Conservation (phyloP, 2,329 filamentous ascomycete genomes). For the Neurospora sp. region DNA sequence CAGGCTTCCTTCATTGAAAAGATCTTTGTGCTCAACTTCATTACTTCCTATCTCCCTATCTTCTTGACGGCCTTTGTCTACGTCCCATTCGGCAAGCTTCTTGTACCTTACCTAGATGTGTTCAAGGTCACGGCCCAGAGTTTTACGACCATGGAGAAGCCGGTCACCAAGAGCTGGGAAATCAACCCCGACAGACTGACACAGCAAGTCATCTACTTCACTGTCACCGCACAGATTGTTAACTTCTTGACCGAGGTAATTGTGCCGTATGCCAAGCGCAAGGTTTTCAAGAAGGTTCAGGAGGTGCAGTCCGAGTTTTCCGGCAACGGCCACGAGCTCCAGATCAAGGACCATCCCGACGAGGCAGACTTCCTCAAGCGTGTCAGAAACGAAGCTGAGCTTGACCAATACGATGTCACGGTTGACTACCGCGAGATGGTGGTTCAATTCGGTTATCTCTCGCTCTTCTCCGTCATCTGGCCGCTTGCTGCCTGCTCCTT, state of each 20-base stretch:
- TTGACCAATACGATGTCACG: slow-evolving; percentile 82
- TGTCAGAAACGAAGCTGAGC: slow-evolving; percentile 72
- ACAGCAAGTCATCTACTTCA: slow-evolving; percentile 92
- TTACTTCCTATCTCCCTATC: slow-evolving; percentile 89
- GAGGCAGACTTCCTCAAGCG: slow-evolving; percentile 73
- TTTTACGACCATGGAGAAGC: slow-evolving; percentile 66
- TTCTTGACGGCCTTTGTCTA: slow-evolving; percentile 91
- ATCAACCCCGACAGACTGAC: slow-evolving; percentile 77
- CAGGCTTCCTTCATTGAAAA: slow-evolving; percentile 81
- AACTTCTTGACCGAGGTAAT: slow-evolving; percentile 78
- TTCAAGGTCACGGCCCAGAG: slow-evolving; percentile 66
- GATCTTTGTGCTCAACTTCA: slow-evolving; percentile 92
- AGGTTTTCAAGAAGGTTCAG: slow-evolving; percentile 69
- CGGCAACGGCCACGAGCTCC: slow-evolving; percentile 33
- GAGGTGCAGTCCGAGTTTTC: slow-evolving; percentile 53
- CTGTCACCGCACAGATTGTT: slow-evolving; percentile 86
- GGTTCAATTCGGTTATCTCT: slow-evolving; percentile 74
- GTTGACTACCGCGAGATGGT: slow-evolving; percentile 90
- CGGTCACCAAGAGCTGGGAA: slow-evolving; percentile 58
- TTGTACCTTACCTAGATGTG: slow-evolving; percentile 79
- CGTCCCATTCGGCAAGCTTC: slow-evolving; percentile 75
- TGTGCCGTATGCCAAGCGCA: slow-evolving; percentile 75
- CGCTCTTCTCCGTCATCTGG: slow-evolving; percentile 89
- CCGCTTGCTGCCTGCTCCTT: slow-evolving; percentile 85
- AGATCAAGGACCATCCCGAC: slow-evolving; percentile 58